phyloP scores from a whole-genome alignment of 441 rosid species.

The Manihot esculenta region DNA sequence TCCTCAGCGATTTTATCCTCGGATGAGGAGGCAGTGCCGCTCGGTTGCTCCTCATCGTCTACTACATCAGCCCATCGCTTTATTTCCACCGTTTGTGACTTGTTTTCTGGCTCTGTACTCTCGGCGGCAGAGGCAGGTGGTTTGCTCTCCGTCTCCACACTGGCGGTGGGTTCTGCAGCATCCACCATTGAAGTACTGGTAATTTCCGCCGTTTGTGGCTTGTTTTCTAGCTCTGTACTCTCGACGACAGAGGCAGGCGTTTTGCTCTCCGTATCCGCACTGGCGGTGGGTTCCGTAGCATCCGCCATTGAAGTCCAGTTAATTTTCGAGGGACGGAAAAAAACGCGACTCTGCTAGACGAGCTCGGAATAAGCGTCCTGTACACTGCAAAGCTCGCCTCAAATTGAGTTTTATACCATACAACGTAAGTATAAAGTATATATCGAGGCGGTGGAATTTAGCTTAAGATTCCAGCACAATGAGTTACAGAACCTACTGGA shows the following conservation, averaged over 20 bases:
- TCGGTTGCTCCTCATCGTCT: slow-evolving; percentile 52
- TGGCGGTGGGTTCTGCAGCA: not conserved
- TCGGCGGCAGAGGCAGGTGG: not conserved
- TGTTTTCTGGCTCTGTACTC: slow-evolving; percentile 14
- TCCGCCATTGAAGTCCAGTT: not conserved
- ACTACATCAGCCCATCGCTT: slow-evolving; percentile 58
- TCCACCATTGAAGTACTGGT: not conserved
- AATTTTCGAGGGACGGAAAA: too few species aligned
- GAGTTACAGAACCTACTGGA: too few species aligned
- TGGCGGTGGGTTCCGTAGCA: slow-evolving; percentile 5
- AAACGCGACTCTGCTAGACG: too few species aligned
- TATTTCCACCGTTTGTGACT: slow-evolving; percentile 31
- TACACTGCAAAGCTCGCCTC: too few species aligned
- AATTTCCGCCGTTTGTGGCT: too few species aligned
- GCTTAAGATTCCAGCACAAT: too few species aligned
- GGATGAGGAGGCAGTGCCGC: slow-evolving; percentile 28
- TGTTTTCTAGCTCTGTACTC: too few species aligned
- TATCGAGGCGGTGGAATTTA: too few species aligned
- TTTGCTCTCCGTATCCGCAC: not conserved
- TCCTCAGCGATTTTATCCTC: slow-evolving; percentile 33
- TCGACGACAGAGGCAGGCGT: too few species aligned
- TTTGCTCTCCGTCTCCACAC: not conserved
- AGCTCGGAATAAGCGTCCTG: too few species aligned
- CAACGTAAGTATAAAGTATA: too few species aligned
- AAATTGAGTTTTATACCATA: too few species aligned